Evolutionary conservation across 441 rosid species (phyloP).

Genomic region (Populus hybrid): DNA sequence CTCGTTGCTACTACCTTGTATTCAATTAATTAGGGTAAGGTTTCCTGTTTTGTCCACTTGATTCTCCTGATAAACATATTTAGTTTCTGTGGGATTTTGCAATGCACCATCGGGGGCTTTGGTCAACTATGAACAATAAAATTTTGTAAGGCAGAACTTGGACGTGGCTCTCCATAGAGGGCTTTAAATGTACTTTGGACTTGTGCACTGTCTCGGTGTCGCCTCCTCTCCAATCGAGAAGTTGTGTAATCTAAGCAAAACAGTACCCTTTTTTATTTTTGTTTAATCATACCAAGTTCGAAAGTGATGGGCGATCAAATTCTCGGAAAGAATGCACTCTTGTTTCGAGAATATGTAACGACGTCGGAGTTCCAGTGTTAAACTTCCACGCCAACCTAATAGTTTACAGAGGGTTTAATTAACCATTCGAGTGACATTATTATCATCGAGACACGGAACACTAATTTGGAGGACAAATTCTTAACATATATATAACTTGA

Average conservation of each 20-base stretch:
- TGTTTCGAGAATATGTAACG: neutral
- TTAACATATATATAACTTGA: too few relatives aligned
- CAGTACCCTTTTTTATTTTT: neutral
- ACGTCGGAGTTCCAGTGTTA: neutral
- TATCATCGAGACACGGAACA: neutral
- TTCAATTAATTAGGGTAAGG: neutral
- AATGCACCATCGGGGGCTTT: neutral
- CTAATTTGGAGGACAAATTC: too few relatives aligned
- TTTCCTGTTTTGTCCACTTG: neutral
- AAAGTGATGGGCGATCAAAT: neutral
- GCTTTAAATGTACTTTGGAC: slow-evolving; percentile 32
- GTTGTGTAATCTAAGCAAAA: neutral
- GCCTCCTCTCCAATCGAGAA: neutral
- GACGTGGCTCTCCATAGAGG: slow-evolving; percentile 4
- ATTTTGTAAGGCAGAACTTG: slow-evolving; percentile 10
- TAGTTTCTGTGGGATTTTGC: slow-evolving; percentile 1
- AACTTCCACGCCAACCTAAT: neutral
- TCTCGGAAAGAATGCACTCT: neutral
- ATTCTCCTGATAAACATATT: slow-evolving; percentile 5
- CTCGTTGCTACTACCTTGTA: neutral
- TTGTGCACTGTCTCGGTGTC: neutral
- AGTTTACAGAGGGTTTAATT: neutral
- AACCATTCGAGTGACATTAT: neutral
- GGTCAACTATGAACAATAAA: slow-evolving; percentile 17
- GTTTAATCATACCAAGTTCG: neutral